These are phyloP conservation scores for Solanum hybrid DNA, from an alignment of 305 asterid genomes.

Conservation along the genomic window DNA sequence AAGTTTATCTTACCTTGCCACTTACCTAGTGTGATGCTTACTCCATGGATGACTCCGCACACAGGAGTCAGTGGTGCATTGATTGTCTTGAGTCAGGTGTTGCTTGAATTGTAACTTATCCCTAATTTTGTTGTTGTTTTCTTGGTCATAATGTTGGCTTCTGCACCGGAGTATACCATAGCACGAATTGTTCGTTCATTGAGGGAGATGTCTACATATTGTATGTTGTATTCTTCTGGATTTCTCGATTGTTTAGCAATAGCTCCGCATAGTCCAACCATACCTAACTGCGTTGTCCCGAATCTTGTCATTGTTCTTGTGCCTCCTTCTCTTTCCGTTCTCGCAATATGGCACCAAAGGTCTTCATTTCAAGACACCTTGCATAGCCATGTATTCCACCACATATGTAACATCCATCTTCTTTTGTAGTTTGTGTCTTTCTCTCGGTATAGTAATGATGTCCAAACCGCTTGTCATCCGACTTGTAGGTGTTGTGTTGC, in stretches of 20 bases:
- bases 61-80: background rate
- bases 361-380: background rate
- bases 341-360: background rate
- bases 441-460: background rate
- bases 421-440: too few species aligned
- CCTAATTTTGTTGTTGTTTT: too few species aligned
- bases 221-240: background rate
- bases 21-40: background rate
- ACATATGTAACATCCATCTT: background rate
- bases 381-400: background rate
- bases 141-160: background rate
- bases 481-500: background rate
- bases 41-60: background rate
- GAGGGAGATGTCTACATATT: too few species aligned
- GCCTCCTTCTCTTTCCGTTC: background rate
- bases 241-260: fast-evolving
- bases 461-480: background rate
- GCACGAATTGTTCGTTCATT: too few species aligned
- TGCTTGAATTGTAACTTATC: background rate
- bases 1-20: background rate
- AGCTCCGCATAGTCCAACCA: background rate
- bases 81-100: background rate
- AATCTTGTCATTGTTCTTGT: background rate
- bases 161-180: background rate
- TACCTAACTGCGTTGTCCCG: background rate